Percentiles rank a stretch among this genome's conserved stretches.
phyloP scores from a whole-genome alignment of 108 stramenopile genomes.

The Epipyxis sp. region DNA sequence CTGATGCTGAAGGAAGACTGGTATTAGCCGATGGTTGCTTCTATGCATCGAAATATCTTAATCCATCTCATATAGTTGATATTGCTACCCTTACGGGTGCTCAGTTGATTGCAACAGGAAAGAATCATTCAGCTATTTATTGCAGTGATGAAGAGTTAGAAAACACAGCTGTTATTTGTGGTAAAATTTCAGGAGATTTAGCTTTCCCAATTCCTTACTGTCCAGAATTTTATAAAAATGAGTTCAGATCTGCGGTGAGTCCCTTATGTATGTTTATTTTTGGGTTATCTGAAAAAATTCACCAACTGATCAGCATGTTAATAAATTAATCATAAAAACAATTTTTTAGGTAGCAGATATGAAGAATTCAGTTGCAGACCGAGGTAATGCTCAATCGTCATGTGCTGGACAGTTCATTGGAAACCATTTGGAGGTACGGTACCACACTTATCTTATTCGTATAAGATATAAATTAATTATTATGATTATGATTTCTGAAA shows the following conservation, averaged over 20 bases:
- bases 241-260: constrained; percentile 72
- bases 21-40: constrained; percentile 10
- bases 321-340: no score
- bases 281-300: no score
- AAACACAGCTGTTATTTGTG: constrained; percentile 47
- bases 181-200: constrained; percentile 65
- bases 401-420: constrained; percentile 87
- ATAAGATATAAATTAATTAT: no score
- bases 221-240: constrained; percentile 69
- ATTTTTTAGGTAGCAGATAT: no score
- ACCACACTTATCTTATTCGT: no score
- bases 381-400: constrained; percentile 74
- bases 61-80: constrained; percentile 66
- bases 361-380: constrained; percentile 61
- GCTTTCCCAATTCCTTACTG: constrained; percentile 68
- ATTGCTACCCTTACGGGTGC: constrained; percentile 87
- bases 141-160: constrained; percentile 69
- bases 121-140: constrained; percentile 70
- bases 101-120: constrained; percentile 74
- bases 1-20: constrained; percentile 78
- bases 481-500: no score
- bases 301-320: no score
- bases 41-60: constrained; percentile 35
- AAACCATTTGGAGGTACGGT: constrained; percentile 66
- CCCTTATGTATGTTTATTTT: no score